Evolutionary conservation across 371 early-diverging fungal species (phyloP), one percentile per base, ranked within the genome.

Genomic region (Nematocida minor): DNA sequence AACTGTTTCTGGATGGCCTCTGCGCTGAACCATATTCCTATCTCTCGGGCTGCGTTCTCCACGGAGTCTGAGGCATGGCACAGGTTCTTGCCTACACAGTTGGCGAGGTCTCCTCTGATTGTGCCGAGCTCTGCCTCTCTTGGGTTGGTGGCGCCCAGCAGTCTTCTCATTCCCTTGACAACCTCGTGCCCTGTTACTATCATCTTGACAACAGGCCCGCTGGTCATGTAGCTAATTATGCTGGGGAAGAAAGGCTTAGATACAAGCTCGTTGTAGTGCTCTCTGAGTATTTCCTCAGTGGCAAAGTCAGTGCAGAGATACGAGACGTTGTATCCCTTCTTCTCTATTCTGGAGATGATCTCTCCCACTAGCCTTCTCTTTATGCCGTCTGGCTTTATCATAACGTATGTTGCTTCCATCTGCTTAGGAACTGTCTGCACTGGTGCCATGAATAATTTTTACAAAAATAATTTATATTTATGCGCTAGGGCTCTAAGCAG

Each of bases 31-130:
- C 97, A 95, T 46, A 96, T 87, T 48, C 88, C 89, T 66, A 97
- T 94, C 86, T 97, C 98, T 85, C 88, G 89, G 87, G 95, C 90
- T 79, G 95, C 97, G 85, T 88, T 89, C 87, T 95, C 97, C 77
- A 93, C 94, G 66, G 91, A 86, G 90, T 97, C 98, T 79, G 94
- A 92, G 74, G 96, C 98, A 89, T 97, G 98, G 90, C 93, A 91
- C 84, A 97, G 88, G 91, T 97, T 97, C 84, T 90, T 89, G 74
- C 85, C 81, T 47, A 66, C 63, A 47, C 69, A 49, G n/a, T 84
- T 79, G 84, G 91, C 89, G 86, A 89, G 94, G 89, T 98, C 97
- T 83, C 96, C 97, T 87, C 99, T 92, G 89, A 98, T 97, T 87
- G 96, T 95, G 83, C 99, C 99, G 78, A 95, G 92, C 69, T 88